Percentiles rank a stretch among this genome's conserved stretches.
Conservation (phyloP, 2,329 filamentous ascomycete genomes). For the Aspergillus texensis region DNA sequence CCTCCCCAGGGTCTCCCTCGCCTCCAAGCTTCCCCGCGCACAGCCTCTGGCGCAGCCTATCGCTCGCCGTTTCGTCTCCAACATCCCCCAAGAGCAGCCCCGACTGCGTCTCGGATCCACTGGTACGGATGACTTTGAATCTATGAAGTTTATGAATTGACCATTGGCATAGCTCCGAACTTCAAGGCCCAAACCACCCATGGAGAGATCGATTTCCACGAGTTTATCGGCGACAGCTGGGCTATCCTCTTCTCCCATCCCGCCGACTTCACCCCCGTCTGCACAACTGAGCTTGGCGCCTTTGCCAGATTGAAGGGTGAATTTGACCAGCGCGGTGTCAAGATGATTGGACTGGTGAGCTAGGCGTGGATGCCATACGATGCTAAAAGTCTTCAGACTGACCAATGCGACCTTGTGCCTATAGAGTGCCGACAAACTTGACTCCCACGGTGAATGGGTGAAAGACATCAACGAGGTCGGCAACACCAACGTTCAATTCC, state of each 20-base stretch:
- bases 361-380: neutral
- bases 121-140: conserved; percentile 28
- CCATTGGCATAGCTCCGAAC: conserved; percentile 59
- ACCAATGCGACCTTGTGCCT: neutral
- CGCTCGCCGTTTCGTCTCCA: conserved; percentile 33
- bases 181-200: conserved; percentile 69
- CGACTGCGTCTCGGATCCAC: conserved; percentile 39
- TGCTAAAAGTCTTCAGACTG: neutral
- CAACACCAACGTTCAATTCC: conserved; percentile 71
- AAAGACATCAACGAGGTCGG: conserved; percentile 83
- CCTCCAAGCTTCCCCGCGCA: conserved; percentile 21
- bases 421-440: conserved; percentile 75
- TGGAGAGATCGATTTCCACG: conserved; percentile 70
- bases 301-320: conserved; percentile 90
- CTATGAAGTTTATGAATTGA: no score
- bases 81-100: conserved; percentile 35
- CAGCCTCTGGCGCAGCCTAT: conserved; percentile 23
- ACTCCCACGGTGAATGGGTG: conserved; percentile 86
- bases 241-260: conserved; percentile 73
- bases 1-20: conserved; percentile 21
- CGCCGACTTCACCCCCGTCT: conserved; percentile 87
- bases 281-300: conserved; percentile 92
- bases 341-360: conserved; percentile 76
- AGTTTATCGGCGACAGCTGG: conserved; percentile 72
- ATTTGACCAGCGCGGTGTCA: conserved; percentile 83